Conservation (phyloP, 805 yeast species). For the Candida taoyuanica region DNA sequence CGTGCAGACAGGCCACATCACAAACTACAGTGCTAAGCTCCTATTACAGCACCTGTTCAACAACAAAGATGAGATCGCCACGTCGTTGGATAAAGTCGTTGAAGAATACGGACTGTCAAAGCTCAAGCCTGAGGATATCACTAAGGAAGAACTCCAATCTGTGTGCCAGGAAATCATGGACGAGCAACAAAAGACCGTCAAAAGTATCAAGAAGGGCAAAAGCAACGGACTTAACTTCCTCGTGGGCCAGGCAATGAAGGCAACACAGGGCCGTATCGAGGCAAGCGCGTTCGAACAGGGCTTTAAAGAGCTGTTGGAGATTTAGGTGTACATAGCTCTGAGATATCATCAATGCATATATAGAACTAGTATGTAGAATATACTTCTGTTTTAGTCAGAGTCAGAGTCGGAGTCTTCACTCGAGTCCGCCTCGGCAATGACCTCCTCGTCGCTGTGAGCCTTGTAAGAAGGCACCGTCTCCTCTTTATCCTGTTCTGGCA, state of each 20-base stretch:
- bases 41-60: constrained; percentile 59
- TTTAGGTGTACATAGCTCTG: constrained; percentile 9
- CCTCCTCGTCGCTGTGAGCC: constrained; percentile 21
- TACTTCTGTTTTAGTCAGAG: constrained; percentile 18
- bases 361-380: neutral
- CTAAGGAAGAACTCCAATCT: constrained; percentile 28
- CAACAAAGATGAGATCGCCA: constrained; percentile 35
- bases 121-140: constrained; percentile 31
- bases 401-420: constrained; percentile 26
- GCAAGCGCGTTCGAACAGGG: constrained; percentile 32
- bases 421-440: constrained; percentile 26
- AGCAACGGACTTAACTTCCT: constrained; percentile 65
- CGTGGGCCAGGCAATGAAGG: constrained; percentile 81
- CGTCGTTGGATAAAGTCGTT: constrained; percentile 41
- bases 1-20: constrained; percentile 43
- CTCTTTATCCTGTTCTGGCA: constrained; percentile 10
- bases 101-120: constrained; percentile 48
- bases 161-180: constrained; percentile 36
- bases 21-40: constrained; percentile 63
- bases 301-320: constrained; percentile 27
- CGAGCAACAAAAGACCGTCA: constrained; percentile 48
- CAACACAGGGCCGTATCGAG: constrained; percentile 56
- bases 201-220: constrained; percentile 47
- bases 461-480: constrained; percentile 19
- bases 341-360: constrained; percentile 2